Evolutionary conservation across 2,329 filamentous ascomycete species (phyloP), one percentile per base, ranked within the genome.

Genomic region (Pseudocercospora eumusae): DNA sequence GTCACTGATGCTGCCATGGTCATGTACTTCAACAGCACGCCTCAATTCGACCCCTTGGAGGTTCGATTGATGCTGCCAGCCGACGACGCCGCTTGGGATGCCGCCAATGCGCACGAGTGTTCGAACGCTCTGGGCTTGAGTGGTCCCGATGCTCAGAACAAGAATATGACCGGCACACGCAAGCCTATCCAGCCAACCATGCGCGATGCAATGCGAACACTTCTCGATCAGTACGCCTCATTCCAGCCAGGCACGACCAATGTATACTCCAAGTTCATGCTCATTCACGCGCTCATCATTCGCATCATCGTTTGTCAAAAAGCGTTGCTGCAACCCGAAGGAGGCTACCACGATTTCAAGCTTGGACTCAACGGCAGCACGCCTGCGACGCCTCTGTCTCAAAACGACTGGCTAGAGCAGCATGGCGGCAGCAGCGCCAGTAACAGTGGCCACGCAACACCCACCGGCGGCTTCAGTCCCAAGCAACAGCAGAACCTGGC

Each of bases 81-180:
- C 13, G 88, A 92, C 68, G 89, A 92, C 74, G 87, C 86, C 15
- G 85, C 86, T 2, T 92, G 89, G 88, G 88, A 91, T 68, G 88
- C 89, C 3, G 78, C 77, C 31, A 83, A 80, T 42, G 75, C 79
- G 4, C 74, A 81, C 15, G 83, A 86, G 40, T 92, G 88, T 71
- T 86, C 86, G 21, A 81, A 84, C 65, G 86, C 87, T 6, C 77
- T 92, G 3, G 88, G 88, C 4, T 74, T 92, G 1, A 79, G 83
- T 60, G 88, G 88, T 3, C 73, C 81, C 1, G 78, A 81, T 11
- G 79, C 81, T 20, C 86, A 87, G 45, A 77, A 73, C n/a, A 76
- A 76, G 23, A 91, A 91, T 67, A 75, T 82, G 2, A 83, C 84
- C 62, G 88, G 88, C 3, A 89, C 85, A 56, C 82, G 84, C 66